Base-by-base conservation (phyloP, 768 basidiomycete genomes). In the Kwoniella sp. region DNA sequence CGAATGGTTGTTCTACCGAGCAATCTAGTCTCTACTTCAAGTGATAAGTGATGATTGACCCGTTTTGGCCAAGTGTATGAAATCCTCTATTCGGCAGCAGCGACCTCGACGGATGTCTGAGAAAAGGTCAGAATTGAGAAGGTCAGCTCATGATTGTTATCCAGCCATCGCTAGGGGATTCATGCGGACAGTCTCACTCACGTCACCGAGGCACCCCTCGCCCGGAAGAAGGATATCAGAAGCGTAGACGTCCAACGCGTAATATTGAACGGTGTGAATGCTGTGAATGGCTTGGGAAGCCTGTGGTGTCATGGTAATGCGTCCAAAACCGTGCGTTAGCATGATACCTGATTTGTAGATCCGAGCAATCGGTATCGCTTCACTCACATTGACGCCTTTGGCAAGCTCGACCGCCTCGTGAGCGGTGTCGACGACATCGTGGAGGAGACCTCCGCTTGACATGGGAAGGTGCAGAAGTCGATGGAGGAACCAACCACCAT, bases 231-330 rank as follows among this genome's bases (percentile, higher is more conserved):
- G 58, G 29, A 70, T 63, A 58, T 70, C 69, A 29, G 30, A 26
- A 23, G 69, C 69, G 51, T 70, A 70, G n/a, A 60, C 58, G 38
- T 70, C 65, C 15, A 70, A 51, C 22, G 69, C 69, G 65, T 67
- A 70, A 58, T 70, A 70, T 47, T 70, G 69, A 13, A 70, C 55
- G 0, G 69, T 30, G 61, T 70, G 69, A 38, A 70, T 70, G 17
- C 28, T 50, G 23, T 41, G 47, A 34, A 66, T 58, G 4, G 69
- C 55, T 50, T 66, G 57, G 3, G 65, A 59, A 26, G 55, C 50
- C 59, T 62, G 54, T 37, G 11, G 34, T 11, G 20, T 11, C 34
- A 47, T 8, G 17, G 15, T 54, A 17, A 9, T 30, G 38, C 13
- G 22, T 45, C n/a, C n/a, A n/a, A n/a, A n/a, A n/a, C n/a, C n/a